Evolutionary conservation across 352 stramenopile species (phyloP).

Genomic region (Albugo laibachii): DNA sequence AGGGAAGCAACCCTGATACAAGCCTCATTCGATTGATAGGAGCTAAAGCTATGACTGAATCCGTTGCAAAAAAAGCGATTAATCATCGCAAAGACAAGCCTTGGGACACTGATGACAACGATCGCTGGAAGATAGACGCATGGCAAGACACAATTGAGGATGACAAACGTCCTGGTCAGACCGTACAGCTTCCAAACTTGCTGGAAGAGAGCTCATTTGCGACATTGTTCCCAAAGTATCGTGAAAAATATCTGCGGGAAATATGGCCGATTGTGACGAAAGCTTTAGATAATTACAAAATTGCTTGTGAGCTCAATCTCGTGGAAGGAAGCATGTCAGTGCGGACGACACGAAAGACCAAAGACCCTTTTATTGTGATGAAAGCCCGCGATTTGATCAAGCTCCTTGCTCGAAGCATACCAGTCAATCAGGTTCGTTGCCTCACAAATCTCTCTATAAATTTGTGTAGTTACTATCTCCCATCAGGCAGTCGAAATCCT

Average conservation of each 20-base stretch:
- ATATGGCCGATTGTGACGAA: slow-evolving; percentile 97
- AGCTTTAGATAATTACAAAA: slow-evolving; percentile 86
- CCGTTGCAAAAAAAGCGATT: slow-evolving; percentile 19
- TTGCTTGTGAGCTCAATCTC: slow-evolving; percentile 96
- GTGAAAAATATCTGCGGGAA: slow-evolving; percentile 98
- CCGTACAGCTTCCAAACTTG: slow-evolving; percentile 56
- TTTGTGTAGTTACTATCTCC: not conserved
- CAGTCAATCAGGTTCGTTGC: slow-evolving; percentile 74
- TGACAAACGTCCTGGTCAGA: slow-evolving; percentile 56
- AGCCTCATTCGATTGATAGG: no score
- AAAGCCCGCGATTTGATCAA: slow-evolving; percentile 99
- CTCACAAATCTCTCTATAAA: not conserved
- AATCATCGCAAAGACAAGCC: slow-evolving; percentile 98
- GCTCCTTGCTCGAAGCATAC: slow-evolving; percentile 93
- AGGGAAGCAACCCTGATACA: no score
- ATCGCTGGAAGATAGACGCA: slow-evolving; percentile 97
- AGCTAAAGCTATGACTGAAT: no score
- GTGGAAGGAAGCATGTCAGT: slow-evolving; percentile 89
- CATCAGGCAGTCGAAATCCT: slow-evolving; percentile 88
- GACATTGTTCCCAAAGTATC: slow-evolving; percentile 99
- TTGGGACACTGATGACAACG: slow-evolving; percentile 95
- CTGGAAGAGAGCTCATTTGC: slow-evolving; percentile 98
- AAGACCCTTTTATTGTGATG: slow-evolving; percentile 95
- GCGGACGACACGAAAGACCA: slow-evolving; percentile 90
- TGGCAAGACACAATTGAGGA: slow-evolving; percentile 61